Evolutionary conservation across 73 alveolate genomes (phyloP).

Genomic region (Blepharisma japonicum): DNA sequence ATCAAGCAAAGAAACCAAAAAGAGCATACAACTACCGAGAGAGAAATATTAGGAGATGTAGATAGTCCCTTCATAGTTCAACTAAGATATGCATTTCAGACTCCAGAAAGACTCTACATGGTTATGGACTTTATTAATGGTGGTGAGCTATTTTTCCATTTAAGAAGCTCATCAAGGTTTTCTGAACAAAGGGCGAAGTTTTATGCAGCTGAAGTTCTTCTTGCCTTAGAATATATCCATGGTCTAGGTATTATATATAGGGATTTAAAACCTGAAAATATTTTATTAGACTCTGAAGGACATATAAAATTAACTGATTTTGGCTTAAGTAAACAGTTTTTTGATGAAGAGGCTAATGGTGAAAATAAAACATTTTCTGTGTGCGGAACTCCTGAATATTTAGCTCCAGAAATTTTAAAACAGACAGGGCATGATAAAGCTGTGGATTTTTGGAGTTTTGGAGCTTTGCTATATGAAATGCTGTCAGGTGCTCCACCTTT

Average conservation of each 20-base stretch:
- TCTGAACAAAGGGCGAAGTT: conserved; percentile 76
- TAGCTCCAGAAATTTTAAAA: conserved; percentile 76
- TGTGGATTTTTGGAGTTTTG: conserved; percentile 76
- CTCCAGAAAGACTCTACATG: conserved; percentile 82
- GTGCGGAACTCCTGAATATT: conserved; percentile 84
- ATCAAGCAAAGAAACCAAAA: conserved; percentile 42
- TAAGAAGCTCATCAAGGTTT: conserved; percentile 67
- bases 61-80: conserved; percentile 88
- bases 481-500: conserved; percentile 73
- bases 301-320: conserved; percentile 94
- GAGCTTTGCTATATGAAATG: conserved; percentile 74
- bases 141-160: conserved; percentile 93
- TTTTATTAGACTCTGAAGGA: conserved; percentile 88
- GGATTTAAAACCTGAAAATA: conserved; percentile 97
- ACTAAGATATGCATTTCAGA: conserved; percentile 91
- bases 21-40: conserved; percentile 55
- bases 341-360: conserved; percentile 4
- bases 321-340: conserved; percentile 81
- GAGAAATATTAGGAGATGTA: conserved; percentile 71
- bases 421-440: conserved; percentile 59
- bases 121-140: conserved; percentile 94
- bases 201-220: conserved; percentile 87
- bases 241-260: conserved; percentile 81
- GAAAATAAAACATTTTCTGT: conserved; percentile 60
- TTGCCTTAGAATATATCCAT: conserved; percentile 88